A percentile compares a stretch with the other conserved stretches of the same genome.
Evolutionary conservation across 1,284 basidiomycete species (phyloP).

Genomic region (Rhizoctonia solani): DNA sequence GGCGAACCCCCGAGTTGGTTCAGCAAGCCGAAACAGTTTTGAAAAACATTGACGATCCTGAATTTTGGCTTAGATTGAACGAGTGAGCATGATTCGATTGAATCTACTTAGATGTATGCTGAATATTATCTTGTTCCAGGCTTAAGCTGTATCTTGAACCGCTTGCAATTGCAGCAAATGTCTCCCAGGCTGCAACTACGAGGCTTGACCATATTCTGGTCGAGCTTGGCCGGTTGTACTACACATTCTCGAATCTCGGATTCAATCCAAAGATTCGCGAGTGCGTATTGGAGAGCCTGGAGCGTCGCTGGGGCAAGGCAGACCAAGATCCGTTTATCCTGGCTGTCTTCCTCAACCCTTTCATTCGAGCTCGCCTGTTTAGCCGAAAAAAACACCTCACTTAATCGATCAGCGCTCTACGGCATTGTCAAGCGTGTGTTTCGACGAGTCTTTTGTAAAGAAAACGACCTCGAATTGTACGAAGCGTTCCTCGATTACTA

Average conservation of each 20-base stretch:
- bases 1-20: not conserved
- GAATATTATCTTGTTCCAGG: constrained; percentile 37
- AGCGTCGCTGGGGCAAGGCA: constrained; percentile 49
- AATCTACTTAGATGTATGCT: not conserved
- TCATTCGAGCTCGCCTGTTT: constrained; percentile 24
- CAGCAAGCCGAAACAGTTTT: not conserved
- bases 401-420: not conserved
- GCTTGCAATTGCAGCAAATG: constrained; percentile 50
- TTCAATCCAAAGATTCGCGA: constrained; percentile 16
- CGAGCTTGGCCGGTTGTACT: constrained; percentile 47
- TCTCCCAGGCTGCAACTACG: too few species aligned
- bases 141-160: constrained; percentile 47
- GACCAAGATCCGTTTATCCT: constrained; percentile 53
- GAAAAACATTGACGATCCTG: not conserved
- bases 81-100: constrained; percentile 2
- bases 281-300: constrained; percentile 47
- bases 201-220: too few species aligned
- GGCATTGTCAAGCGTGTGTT: constrained; percentile 9
- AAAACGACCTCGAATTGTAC: not conserved
- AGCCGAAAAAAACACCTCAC: not conserved
- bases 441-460: not conserved
- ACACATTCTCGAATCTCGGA: not conserved
- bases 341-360: too few species aligned
- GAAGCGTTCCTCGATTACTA: constrained; percentile 2
- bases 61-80: not conserved